Evolutionary conservation across 176 grass and related monocot genomes (phyloP), one percentile per base, ranked within the genome.

Genomic region (Oryza longistaminata): DNA sequence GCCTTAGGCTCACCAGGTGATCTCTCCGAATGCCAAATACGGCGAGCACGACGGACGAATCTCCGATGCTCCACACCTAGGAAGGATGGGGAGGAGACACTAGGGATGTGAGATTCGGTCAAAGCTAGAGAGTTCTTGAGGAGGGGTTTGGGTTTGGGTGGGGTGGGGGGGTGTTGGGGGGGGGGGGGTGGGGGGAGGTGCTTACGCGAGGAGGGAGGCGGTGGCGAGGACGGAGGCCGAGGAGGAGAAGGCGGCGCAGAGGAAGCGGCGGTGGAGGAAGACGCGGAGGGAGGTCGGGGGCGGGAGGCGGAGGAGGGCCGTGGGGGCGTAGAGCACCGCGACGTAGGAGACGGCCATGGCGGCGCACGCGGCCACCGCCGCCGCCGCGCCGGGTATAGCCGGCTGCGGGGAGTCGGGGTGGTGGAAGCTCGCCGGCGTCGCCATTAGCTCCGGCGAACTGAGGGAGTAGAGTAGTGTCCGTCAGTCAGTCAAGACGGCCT

Each of bases 301-400:
- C 17, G 90, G 90, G 77, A 94, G 75, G 58, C 87, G 82, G 73
- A 94, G 74, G 64, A 94, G 29, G 24, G 65, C 48, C 13, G 90
- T 94, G 7, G 92, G 92, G 8, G 78, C 88, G 85, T 94, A 92
- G 62, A 94, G 87, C 55, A 88, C 77, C 33, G 85, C 87, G 24
- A 94, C 93, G 87, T 92, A 94, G 75, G 74, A 90, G 8, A 90
- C 52, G 0, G 93, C 90, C 90, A 94, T 94, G 71, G 82, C 46
- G 35, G 93, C 70, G 75, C 87, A 90, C 5, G 93, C 85, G 4
- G 78, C 29, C 65, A 84, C 85, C 53, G 93, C 93, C 13, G 31
- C 49, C 13, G 31, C 17, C 17, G 71, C 49, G 3, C 85, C 81
- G 16, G 81, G 9, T 31, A 94, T 78, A 35, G 2, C 75, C 46